Percentiles rank a stretch among this genome's conserved stretches.
phyloP scores from a whole-genome alignment of 1,284 basidiomycete species.

The Caloboletus inedulis region DNA sequence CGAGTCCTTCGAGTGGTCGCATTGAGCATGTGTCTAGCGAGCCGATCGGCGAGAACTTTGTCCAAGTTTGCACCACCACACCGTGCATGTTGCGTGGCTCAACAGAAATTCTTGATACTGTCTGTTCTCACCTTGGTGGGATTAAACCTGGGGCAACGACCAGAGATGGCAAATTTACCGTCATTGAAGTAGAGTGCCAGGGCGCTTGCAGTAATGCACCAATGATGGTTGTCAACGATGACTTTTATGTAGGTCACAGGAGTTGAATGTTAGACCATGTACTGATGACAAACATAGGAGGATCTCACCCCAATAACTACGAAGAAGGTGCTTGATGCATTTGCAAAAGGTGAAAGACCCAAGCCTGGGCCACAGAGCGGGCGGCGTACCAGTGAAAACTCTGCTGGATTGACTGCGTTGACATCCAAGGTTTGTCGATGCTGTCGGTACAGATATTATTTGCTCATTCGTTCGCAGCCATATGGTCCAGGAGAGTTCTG shows the following conservation, averaged over 20 bases:
- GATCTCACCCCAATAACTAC: constrained; percentile 93
- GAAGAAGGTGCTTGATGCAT: constrained; percentile 82
- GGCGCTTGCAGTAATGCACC: constrained; percentile 99
- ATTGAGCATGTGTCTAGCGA: constrained; percentile 51
- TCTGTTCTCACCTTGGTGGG: constrained; percentile 80
- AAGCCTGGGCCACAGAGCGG: constrained; percentile 91
- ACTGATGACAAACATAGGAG: constrained; percentile 56
- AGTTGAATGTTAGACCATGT: background rate
- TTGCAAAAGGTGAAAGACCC: constrained; percentile 83
- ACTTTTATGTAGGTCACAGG: constrained; percentile 78
- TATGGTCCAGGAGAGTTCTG: constrained; percentile 94
- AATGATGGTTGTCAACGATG: constrained; percentile 96
- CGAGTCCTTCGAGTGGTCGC: background rate
- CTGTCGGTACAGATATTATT: background rate
- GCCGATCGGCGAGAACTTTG: constrained; percentile 92
- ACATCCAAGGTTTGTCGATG: constrained; percentile 65
- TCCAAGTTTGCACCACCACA: constrained; percentile 99
- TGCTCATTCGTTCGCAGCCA: constrained; percentile 54
- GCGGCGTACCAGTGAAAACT: constrained; percentile 86
- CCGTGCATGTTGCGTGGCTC: constrained; percentile 97
- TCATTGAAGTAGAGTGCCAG: constrained; percentile 97
- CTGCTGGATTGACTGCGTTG: constrained; percentile 83
- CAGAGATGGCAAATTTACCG: constrained; percentile 93
- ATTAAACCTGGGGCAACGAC: constrained; percentile 90
- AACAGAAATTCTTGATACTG: constrained; percentile 84